phyloP scores from a whole-genome alignment of 1,139 yeast species.

The Kurtzmaniella quercitrusa region DNA sequence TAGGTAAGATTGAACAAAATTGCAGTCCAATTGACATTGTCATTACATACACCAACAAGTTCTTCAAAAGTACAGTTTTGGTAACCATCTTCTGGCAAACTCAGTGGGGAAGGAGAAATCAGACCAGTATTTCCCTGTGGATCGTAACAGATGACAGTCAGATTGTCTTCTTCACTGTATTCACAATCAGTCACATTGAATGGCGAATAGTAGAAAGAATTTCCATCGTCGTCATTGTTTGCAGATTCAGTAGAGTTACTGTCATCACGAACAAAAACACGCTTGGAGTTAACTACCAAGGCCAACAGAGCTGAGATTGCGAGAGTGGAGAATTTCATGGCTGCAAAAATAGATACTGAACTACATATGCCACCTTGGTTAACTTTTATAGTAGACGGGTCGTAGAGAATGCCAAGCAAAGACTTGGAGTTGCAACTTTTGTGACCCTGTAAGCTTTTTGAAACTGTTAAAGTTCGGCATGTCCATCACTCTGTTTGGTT shows the following conservation, averaged over 20 bases:
- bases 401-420: neutral
- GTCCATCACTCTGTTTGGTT: neutral
- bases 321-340: neutral
- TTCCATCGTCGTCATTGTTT: neutral
- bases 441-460: neutral
- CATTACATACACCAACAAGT: neutral
- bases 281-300: neutral
- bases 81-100: neutral
- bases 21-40: neutral
- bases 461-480: neutral
- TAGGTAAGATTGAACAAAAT: neutral
- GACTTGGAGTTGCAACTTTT: neutral
- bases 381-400: neutral
- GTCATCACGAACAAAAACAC: neutral
- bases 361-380: neutral
- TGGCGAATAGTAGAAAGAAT: neutral
- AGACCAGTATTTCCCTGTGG: neutral
- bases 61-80: neutral
- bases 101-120: neutral
- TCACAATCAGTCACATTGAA: slow-evolving; percentile 1
- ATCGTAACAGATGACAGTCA: neutral
- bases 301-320: neutral
- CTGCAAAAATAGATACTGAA: neutral
- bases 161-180: neutral
- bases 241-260: neutral